Evolutionary conservation across 495 filamentous ascomycete species (phyloP).

Genomic region (Neurospora discreta): DNA sequence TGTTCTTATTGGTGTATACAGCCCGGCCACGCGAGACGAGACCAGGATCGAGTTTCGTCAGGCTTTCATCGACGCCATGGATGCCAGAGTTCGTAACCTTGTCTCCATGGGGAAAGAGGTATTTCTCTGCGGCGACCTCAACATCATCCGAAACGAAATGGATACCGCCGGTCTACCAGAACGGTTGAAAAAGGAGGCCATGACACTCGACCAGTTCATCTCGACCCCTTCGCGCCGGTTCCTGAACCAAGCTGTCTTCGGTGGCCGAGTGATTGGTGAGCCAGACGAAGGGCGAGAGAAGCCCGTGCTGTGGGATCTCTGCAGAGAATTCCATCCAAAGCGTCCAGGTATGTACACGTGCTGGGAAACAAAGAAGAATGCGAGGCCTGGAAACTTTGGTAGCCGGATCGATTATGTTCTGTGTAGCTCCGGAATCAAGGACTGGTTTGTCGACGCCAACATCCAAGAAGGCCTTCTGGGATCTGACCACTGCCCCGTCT

Average conservation of each 20-base stretch:
- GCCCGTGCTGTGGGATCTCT: constrained; percentile 76
- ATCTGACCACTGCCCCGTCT: constrained; percentile 95
- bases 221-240: constrained; percentile 64
- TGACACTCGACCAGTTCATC: constrained; percentile 40
- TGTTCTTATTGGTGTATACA: constrained; percentile 82
- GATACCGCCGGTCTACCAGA: constrained; percentile 65
- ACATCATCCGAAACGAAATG: constrained; percentile 65
- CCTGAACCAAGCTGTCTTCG: constrained; percentile 73
- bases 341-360: constrained; percentile 92
- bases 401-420: constrained; percentile 89
- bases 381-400: constrained; percentile 82
- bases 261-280: constrained; percentile 56
- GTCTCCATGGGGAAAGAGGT: constrained; percentile 70
- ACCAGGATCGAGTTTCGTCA: constrained; percentile 74
- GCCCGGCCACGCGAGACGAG: constrained; percentile 78
- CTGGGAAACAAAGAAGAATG: constrained; percentile 47
- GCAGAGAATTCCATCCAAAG: constrained; percentile 66
- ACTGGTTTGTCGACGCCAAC: constrained; percentile 78
- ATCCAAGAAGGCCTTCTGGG: constrained; percentile 94
- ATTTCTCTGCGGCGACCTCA: constrained; percentile 79
- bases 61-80: constrained; percentile 67
- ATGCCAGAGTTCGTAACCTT: constrained; percentile 75
- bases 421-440: constrained; percentile 66
- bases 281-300: constrained; percentile 62
- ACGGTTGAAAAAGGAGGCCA: constrained; percentile 52